Evolutionary conservation across 2,329 filamentous ascomycete genomes (phyloP).

Genomic region (Fonsecaea nubica): DNA sequence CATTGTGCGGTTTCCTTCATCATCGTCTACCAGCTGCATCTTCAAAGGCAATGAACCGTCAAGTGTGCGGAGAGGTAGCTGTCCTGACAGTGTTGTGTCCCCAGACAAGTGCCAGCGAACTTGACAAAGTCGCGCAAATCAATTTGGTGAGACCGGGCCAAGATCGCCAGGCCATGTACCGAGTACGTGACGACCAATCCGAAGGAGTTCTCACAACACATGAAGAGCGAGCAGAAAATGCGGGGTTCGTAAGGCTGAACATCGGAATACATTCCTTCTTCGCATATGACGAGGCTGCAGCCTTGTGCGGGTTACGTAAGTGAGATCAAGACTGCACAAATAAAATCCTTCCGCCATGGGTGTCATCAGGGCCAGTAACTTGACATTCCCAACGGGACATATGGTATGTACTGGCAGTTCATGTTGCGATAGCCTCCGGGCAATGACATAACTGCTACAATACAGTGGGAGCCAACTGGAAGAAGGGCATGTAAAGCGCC

Average conservation of each 20-base stretch:
- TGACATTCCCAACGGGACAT: not conserved
- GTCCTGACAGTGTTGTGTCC: not conserved
- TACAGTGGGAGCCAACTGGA: not conserved
- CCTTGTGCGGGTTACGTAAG: not conserved
- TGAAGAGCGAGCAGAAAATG: not conserved
- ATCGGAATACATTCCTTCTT: constrained; percentile 8
- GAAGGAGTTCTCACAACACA: not conserved
- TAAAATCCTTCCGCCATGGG: no score
- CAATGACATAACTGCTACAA: not conserved
- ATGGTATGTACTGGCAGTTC: not conserved
- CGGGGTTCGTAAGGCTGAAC: constrained; percentile 14
- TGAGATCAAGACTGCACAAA: no score
- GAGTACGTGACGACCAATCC: not conserved
- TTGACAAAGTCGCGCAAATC: not conserved
- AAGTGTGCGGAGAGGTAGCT: not conserved
- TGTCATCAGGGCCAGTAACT: no score
- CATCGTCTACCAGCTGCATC: constrained; percentile 25
- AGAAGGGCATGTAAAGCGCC: not conserved
- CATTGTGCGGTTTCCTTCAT: constrained; percentile 6
- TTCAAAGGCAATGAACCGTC: not conserved
- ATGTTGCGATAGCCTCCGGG: not conserved
- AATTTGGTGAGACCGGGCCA: not conserved
- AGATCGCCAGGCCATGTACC: not conserved
- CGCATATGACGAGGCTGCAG: not conserved
- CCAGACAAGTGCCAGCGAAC: not conserved